Evolutionary conservation across 345 rosid species (phyloP).

Genomic region (Durio zibethinus): DNA sequence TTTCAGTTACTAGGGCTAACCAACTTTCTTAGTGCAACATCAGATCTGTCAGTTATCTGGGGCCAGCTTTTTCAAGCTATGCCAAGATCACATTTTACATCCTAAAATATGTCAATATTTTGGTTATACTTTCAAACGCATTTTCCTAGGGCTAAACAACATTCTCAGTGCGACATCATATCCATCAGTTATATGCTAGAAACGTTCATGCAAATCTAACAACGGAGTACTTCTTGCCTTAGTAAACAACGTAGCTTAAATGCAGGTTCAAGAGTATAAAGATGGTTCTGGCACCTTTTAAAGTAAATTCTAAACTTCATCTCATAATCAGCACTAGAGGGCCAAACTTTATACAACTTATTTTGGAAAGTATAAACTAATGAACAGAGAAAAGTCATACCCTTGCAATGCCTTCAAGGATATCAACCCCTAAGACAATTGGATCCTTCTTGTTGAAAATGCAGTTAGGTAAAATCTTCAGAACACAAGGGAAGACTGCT

Average conservation of each 20-base stretch:
- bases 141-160: neutral
- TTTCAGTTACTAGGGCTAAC: neutral
- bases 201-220: neutral
- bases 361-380: neutral
- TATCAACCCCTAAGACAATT: conserved; percentile 83
- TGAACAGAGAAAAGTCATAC: conserved; percentile 29
- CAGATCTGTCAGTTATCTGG: neutral
- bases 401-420: conserved; percentile 73
- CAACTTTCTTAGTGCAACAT: neutral
- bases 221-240: neutral
- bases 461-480: conserved; percentile 70
- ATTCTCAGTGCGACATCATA: neutral
- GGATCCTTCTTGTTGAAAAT: conserved; percentile 88
- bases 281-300: neutral
- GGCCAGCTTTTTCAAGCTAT: neutral
- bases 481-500: conserved; percentile 91
- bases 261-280: neutral
- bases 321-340: neutral
- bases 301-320: neutral
- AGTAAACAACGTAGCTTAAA: neutral
- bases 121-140: neutral
- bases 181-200: neutral
- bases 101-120: neutral
- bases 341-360: neutral
- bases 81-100: neutral